Evolutionary conservation across 805 yeast species (phyloP), one percentile per base, ranked within the genome.

Genomic region (Grigorovia transvaalensis): DNA sequence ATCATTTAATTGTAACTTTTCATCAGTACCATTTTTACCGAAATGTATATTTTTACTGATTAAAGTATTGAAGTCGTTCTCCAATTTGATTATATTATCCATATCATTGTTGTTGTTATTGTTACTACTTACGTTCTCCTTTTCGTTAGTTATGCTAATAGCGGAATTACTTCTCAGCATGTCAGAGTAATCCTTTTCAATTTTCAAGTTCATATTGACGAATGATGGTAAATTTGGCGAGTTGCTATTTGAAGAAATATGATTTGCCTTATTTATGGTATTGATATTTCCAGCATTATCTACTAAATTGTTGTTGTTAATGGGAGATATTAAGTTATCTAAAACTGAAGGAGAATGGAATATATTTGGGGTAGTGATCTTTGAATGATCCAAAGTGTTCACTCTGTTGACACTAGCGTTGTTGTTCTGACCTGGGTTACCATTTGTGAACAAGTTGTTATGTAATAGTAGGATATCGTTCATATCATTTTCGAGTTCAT

Each of bases 21-120:
- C 27, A 38, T 15, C 4, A 38, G 12, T 38, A 38, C 17, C 15
- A 38, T 15, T 38, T 38, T 38, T 38, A 38, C 42, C 42, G 15
- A 72, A 52, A 1, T 17, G 47, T 13, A 30, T 9, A 19, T 45
- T 44, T 33, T 50, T 53, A 27, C 27, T 17, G 9, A 27, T 27
- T 23, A 30, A 27, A n/a, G 4, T 45, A 27, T 35, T n/a, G 46
- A 43, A 18, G 11, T 38, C 35, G 5, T 27, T 45, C 17, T 45
- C 47, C 15, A 45, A 9, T 7, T 38, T 15, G 8, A 38, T 38
- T 7, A 38, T 15, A 38, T 38, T 38, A 38, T 15, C 15, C 15
- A 38, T 2, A 15, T 15, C 42, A 38, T 38, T 38, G 15, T 38
- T 12, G n/a, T 13, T 15, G 3, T 2, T 38, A 38, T 38, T 38